Evolutionary conservation across 2,329 filamentous ascomycete species (phyloP), one percentile per base, ranked within the genome.

Genomic region (Knufia petricola): DNA sequence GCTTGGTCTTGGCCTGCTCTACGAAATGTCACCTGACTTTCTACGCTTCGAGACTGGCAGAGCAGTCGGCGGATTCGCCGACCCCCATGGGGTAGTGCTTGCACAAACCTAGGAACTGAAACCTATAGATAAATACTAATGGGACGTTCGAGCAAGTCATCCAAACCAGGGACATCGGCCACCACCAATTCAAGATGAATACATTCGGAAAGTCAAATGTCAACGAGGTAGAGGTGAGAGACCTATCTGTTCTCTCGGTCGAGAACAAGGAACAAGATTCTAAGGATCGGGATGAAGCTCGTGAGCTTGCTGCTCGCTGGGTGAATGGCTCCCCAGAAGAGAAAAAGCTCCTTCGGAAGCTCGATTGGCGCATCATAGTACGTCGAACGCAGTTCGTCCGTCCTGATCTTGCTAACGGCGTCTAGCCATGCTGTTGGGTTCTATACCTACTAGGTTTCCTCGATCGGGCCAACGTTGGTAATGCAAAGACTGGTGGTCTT

Each of bases 321-420:
- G 44, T 47, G 8, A 36, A 42, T 15, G 38, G 45, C 10, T 32
- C 49, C 10, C 19, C 26, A 10, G 23, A 34, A 23, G 81, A 86
- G 61, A 70, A 66, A 51, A 73, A 69, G 31, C 67, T 89, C 58
- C 74, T 79, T 63, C 75, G 79, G 55, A 88, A 87, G 67, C 79
- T 88, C 48, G 84, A 88, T 60, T 59, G 21, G 20, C 40, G 40
- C 19, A 24, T 43, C 6, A 4, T 41, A 13, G 38, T 41, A 41
- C 24, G 38, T 41, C 7, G 13, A 6, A n/a, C 32, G 20, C 7
- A 15, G 13, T 4, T n/a, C 9, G n/a, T 9, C 38, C 17, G 17
- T 41, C n/a, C 13, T 41, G 6, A 41, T 20, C n/a, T 21, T 8
- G 32, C 32, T 37, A 37, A 37, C 13, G 13, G n/a, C 6, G n/a